phyloP scores from a whole-genome alignment of 108 stramenopile species.

The Pseudonitzschia multistriata region DNA sequence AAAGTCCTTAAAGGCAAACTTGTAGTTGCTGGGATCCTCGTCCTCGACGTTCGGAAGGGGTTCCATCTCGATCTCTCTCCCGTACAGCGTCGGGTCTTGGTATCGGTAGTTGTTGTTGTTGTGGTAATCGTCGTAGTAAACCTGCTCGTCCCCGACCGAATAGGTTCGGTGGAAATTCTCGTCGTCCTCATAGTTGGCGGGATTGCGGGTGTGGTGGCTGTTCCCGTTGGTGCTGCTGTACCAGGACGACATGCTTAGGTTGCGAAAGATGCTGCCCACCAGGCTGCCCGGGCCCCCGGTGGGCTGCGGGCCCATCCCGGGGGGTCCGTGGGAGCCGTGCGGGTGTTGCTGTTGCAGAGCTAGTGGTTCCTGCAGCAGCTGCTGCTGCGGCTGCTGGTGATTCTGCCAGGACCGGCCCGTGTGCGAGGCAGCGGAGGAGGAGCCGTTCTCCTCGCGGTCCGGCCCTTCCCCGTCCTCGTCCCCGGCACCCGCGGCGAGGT shows the following conservation, averaged over 20 bases:
- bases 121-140: slow-evolving; percentile 11
- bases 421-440: background rate
- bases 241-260: slow-evolving; percentile 12
- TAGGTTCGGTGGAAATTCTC: background rate
- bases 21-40: slow-evolving; percentile 34
- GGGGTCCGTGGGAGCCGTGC: background rate
- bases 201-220: background rate
- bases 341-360: slow-evolving; percentile 14
- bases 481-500: slow-evolving; percentile 1
- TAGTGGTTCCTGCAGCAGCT: too few species aligned
- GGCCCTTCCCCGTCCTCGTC: background rate
- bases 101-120: background rate
- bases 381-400: too few species aligned
- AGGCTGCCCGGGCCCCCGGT: background rate
- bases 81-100: slow-evolving; percentile 7
- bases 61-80: slow-evolving; percentile 11
- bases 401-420: slow-evolving; percentile 21
- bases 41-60: slow-evolving; percentile 13
- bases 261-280: slow-evolving; percentile 12
- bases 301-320: background rate
- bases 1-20: slow-evolving; percentile 61
- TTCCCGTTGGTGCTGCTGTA: slow-evolving; percentile 7
- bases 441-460: background rate
- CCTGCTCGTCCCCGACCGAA: background rate
- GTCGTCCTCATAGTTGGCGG: background rate